Evolutionary conservation across 2,329 filamentous ascomycete species (phyloP), one percentile per base, ranked within the genome.

Genomic region (Fusarium protoensiforme): DNA sequence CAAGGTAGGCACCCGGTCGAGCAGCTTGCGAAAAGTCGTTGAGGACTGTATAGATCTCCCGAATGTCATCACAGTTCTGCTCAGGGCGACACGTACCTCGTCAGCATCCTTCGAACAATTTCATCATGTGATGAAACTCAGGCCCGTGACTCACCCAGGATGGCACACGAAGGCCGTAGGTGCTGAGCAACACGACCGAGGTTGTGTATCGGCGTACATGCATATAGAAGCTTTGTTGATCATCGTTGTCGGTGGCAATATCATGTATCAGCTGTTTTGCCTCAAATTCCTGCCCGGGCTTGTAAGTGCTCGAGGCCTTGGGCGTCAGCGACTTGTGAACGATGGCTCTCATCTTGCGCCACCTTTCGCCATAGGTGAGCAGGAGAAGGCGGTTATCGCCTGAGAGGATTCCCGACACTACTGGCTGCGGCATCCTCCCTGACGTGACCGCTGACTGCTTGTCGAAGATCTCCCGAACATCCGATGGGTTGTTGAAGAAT

Each of bases 361-460:
- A 72, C 18, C 61, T 69, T 8, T 57, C 31, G 6, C 67, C 67
- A 22, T 72, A 72, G 1, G 57, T 46, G 6, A 71, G 58, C 3
- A 65, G 31, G 4, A 65, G 58, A 1, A 72, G 57, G 6, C 67
- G 39, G n/a, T 65, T 67, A 0, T 59, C 64, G 31, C 67, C 67
- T 3, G 67, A 69, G 18, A 73, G 41, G 7, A 62, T 57, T 22
- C 46, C 68, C 2, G 59, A 60, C 2, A 60, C 14, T 24, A 71
- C 63, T 2, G 70, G 70, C 29, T 59, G 41, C n/a, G 70, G 70
- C 24, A 54, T 48, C 43, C 68, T 56, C 6, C 61, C 64, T 0
- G 69, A 72, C 13, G 69, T 72, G n/a, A 48, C 33, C 14, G 64
- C 61, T 4, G 69, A 69, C 56, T 72, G 69, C 43, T 65, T 65